A percentile compares a stretch with the other conserved stretches of the same genome.
These are phyloP conservation scores for Pleurotus giganteus DNA, from an alignment of 768 basidiomycete genomes.

Conservation along the genomic window DNA sequence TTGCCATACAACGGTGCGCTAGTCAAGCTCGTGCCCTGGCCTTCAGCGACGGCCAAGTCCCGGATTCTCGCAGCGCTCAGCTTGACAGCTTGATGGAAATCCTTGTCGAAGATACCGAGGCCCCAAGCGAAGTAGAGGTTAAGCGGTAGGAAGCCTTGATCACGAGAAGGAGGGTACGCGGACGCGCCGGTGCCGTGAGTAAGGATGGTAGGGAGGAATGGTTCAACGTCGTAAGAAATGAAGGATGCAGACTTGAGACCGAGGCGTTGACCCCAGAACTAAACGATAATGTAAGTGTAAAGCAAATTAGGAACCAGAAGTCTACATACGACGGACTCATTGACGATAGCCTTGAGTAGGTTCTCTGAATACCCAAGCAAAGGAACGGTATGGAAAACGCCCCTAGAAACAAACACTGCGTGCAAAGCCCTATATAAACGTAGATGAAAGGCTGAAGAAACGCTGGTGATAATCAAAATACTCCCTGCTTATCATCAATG, in stretches of 20 bases:
- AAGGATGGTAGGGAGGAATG: slow-evolving; percentile 43
- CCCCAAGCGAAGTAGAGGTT: slow-evolving; percentile 26
- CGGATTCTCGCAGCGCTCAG: slow-evolving; percentile 37
- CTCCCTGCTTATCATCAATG: background rate
- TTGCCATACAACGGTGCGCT: slow-evolving; percentile 54
- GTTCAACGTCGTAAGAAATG: slow-evolving; percentile 50
- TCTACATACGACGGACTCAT: slow-evolving; percentile 37
- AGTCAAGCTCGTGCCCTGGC: slow-evolving; percentile 30
- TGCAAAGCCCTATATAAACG: too few species aligned
- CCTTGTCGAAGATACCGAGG: slow-evolving; percentile 14
- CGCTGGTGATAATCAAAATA: background rate
- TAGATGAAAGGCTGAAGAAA: background rate
- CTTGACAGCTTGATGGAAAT: slow-evolving; percentile 38
- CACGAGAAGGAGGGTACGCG: slow-evolving; percentile 41
- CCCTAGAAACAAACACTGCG: slow-evolving; percentile 19
- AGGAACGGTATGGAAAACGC: slow-evolving; percentile 41
- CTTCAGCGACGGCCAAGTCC: slow-evolving; percentile 35
- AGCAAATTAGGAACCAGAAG: background rate
- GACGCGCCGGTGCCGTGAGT: slow-evolving; percentile 33
- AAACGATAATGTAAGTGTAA: background rate
- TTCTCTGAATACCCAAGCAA: slow-evolving; percentile 30
- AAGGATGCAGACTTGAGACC: slow-evolving; percentile 25
- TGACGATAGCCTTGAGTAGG: slow-evolving; percentile 38
- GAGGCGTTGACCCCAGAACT: slow-evolving; percentile 45
- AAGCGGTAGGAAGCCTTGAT: slow-evolving; percentile 23